Conservation (phyloP, 805 yeast genomes). For the Teunomyces pallodes region DNA sequence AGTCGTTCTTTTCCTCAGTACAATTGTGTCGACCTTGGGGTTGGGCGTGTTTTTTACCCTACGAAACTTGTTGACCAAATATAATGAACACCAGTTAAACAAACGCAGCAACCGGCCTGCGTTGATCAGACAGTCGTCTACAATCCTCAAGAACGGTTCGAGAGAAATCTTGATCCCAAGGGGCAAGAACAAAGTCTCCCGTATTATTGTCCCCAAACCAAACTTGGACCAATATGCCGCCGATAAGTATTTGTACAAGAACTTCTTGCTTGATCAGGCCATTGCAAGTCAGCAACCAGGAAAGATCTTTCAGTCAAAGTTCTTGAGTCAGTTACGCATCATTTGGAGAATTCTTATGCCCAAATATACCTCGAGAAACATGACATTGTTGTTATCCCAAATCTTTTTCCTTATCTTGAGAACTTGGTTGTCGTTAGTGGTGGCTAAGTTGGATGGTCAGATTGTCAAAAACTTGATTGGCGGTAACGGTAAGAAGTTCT, state of each 20-base stretch:
- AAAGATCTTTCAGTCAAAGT: conserved; percentile 52
- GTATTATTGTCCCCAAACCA: conserved; percentile 47
- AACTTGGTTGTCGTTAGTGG: conserved; percentile 82
- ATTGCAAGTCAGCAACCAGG: conserved; percentile 20
- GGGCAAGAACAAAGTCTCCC: conserved; percentile 34
- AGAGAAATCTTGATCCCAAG: conserved; percentile 49
- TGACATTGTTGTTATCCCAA: conserved; percentile 64
- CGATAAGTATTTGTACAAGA: conserved; percentile 52
- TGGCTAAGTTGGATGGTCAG: conserved; percentile 89
- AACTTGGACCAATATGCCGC: conserved; percentile 52
- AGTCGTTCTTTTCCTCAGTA: conserved; percentile 39
- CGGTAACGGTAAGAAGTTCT: conserved; percentile 70
- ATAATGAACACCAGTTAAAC: conserved; percentile 27
- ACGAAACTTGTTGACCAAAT: conserved; percentile 26
- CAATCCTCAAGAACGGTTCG: conserved; percentile 43
- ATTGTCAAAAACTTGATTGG: conserved; percentile 86
- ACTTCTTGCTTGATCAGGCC: conserved; percentile 36
- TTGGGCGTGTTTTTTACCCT: conserved; percentile 34
- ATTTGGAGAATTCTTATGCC: conserved; percentile 86
- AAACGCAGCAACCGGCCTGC: conserved; percentile 29
- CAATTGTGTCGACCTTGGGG: conserved; percentile 40
- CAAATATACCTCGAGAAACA: conserved; percentile 60
- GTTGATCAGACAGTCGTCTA: conserved; percentile 41
- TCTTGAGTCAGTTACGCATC: conserved; percentile 68
- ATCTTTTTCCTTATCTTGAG: conserved; percentile 72